phyloP scores from a whole-genome alignment of 768 basidiomycete genomes.

The Psilocybe azurescens region DNA sequence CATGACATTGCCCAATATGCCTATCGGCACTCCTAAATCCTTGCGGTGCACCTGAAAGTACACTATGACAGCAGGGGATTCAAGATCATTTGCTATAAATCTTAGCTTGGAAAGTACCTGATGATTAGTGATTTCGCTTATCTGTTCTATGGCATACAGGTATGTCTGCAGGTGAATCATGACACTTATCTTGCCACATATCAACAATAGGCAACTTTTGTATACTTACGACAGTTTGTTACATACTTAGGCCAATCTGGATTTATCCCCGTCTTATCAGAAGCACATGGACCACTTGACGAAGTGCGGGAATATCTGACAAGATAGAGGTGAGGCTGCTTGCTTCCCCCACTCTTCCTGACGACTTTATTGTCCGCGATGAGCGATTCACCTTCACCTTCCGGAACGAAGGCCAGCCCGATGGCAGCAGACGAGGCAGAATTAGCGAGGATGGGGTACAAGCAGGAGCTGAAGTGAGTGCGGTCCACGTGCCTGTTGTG shows the following conservation, averaged over 20 bases:
- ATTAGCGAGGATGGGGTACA: conserved; percentile 74
- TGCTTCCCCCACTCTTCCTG: neutral
- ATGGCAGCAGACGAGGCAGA: conserved; percentile 61
- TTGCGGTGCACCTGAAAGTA: neutral
- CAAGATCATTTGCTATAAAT: no score
- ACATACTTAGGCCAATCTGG: conserved; percentile 1
- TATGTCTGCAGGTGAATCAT: neutral
- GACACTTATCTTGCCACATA: neutral
- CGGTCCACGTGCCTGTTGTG: neutral
- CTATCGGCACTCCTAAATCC: no score
- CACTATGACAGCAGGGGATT: no score
- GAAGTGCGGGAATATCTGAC: conserved; percentile 5
- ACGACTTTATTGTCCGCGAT: conserved; percentile 9
- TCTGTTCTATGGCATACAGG: no score
- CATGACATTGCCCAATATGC: no score
- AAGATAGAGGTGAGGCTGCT: neutral
- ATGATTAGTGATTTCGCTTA: no score
- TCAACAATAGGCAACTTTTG: neutral
- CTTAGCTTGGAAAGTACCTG: no score
- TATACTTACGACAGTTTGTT: neutral
- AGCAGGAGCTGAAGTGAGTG: conserved; percentile 67
- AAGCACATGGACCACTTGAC: conserved; percentile 12
- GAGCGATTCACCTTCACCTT: conserved; percentile 18
- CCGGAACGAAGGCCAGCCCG: conserved; percentile 18
- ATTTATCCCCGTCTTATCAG: conserved; percentile 17